phyloP scores from a whole-genome alignment of 345 rosid genomes.

The Arabidopsis arenosa region DNA sequence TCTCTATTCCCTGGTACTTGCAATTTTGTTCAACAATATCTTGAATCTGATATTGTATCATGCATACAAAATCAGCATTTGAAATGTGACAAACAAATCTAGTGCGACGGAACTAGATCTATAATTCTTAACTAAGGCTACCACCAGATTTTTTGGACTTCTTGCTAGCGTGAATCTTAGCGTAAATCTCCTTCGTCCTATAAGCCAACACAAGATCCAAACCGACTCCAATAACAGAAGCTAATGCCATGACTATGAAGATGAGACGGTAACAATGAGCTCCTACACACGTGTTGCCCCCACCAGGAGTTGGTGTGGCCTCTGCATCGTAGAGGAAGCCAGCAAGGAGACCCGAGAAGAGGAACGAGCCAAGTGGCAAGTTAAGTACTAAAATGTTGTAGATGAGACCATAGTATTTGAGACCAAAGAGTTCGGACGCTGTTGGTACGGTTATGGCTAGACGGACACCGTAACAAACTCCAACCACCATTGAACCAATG shows the following conservation, averaged over 20 bases:
- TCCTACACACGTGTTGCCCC: conserved; percentile 89
- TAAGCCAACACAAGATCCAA: conserved; percentile 67
- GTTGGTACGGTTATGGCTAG: conserved; percentile 85
- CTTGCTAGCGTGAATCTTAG: conserved; percentile 59
- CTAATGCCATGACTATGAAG: conserved; percentile 71
- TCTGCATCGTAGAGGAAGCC: conserved; percentile 81
- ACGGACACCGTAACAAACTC: conserved; percentile 92
- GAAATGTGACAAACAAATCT: conserved; percentile 2
- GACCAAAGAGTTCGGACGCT: conserved; percentile 95
- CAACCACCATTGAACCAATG: conserved; percentile 83
- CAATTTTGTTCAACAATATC: conserved; percentile 24
- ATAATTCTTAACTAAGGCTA: conserved; percentile 33
- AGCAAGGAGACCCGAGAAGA: conserved; percentile 90
- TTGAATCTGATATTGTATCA: conserved; percentile 23
- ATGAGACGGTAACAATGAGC: conserved; percentile 85
- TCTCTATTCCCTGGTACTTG: conserved; percentile 8
- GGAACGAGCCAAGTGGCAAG: conserved; percentile 92
- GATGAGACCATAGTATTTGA: conserved; percentile 81
- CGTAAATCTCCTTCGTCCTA: conserved; percentile 66
- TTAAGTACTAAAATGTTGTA: conserved; percentile 90
- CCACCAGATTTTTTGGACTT: conserved; percentile 49
- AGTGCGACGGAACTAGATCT: not conserved
- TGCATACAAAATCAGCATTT: conserved; percentile 3
- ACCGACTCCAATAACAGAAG: conserved; percentile 70
- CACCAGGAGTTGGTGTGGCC: conserved; percentile 75